A percentile compares a stretch with the other conserved stretches of the same genome.
These are phyloP conservation scores for Leccinum barrowsii DNA, from an alignment of 768 basidiomycete genomes.

Conservation along the genomic window DNA sequence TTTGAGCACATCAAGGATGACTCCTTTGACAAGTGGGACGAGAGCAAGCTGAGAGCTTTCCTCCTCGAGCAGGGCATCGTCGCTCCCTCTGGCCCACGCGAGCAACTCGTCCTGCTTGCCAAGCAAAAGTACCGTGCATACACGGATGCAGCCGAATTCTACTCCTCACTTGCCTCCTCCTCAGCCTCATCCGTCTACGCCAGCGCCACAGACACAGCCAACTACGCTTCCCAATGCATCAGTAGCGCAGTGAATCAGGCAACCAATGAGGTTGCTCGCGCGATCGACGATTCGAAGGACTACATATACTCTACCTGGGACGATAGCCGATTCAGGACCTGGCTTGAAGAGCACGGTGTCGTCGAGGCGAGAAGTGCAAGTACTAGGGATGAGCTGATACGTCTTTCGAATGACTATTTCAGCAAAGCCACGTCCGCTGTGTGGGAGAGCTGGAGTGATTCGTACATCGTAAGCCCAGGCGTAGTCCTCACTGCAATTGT, in stretches of 20 bases:
- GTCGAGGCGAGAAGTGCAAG: constrained; percentile 53
- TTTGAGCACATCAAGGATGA: constrained; percentile 58
- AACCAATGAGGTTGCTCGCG: constrained; percentile 45
- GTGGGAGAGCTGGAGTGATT: constrained; percentile 86
- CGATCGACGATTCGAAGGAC: constrained; percentile 73
- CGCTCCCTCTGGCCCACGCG: constrained; percentile 71
- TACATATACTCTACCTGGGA: constrained; percentile 91
- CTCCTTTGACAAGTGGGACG: constrained; percentile 80
- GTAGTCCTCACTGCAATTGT: not conserved
- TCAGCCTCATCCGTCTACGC: constrained; percentile 52
- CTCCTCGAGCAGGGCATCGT: constrained; percentile 86
- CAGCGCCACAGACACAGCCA: constrained; percentile 34
- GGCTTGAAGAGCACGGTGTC: constrained; percentile 72
- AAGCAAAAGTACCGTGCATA: constrained; percentile 66
- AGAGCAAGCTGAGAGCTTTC: constrained; percentile 76
- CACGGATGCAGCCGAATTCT: constrained; percentile 55
- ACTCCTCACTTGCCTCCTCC: constrained; percentile 45
- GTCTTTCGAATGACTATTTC: constrained; percentile 68
- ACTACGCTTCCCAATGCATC: constrained; percentile 38
- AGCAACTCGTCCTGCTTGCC: constrained; percentile 76
- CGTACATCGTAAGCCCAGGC: constrained; percentile 58
- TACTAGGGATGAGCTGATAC: constrained; percentile 63
- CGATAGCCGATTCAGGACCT: constrained; percentile 66
- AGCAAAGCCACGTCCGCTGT: constrained; percentile 56
- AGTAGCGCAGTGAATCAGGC: constrained; percentile 49